phyloP scores from a whole-genome alignment of 139 green algal species.

The Micractinium conductrix region DNA sequence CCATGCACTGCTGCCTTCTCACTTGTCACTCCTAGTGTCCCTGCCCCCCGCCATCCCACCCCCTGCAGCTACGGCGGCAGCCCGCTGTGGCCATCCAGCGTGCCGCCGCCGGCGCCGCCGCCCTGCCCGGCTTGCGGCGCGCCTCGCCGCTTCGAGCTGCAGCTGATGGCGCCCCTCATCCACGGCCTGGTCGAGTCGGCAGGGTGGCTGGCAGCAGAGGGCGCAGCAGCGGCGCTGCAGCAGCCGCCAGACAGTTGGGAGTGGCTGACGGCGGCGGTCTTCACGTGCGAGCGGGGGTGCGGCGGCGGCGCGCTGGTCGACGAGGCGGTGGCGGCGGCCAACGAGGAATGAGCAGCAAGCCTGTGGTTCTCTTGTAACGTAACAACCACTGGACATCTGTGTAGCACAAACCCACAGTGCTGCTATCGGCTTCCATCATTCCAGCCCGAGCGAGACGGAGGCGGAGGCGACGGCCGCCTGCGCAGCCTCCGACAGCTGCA shows the following conservation, averaged over 20 bases:
- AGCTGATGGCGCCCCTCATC: conserved; percentile 73
- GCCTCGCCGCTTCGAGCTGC: conserved; percentile 62
- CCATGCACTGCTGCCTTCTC: neutral
- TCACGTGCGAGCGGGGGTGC: conserved; percentile 49
- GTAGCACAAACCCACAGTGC: too few species aligned
- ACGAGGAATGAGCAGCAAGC: conserved; percentile 57
- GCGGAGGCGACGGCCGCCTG: too few species aligned
- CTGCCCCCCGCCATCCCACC: neutral
- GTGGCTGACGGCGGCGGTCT: conserved; percentile 66
- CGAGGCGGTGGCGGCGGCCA: conserved; percentile 54
- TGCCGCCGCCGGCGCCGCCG: neutral
- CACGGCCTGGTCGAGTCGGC: conserved; percentile 64
- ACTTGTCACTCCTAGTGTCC: neutral
- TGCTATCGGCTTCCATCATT: too few species aligned
- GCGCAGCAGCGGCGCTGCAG: conserved; percentile 14
- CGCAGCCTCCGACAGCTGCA: too few species aligned
- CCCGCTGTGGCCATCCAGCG: conserved; percentile 51
- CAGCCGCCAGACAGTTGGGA: conserved; percentile 65
- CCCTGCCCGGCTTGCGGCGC: conserved; percentile 54
- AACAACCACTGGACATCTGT: too few species aligned
- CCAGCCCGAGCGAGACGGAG: too few species aligned
- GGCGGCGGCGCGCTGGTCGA: conserved; percentile 20
- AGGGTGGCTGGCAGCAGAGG: conserved; percentile 41
- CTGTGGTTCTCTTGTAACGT: neutral
- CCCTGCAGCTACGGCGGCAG: conserved; percentile 41